Base-by-base conservation (phyloP, 2,329 filamentous ascomycete species). In the Trichoderma endophyticum region DNA sequence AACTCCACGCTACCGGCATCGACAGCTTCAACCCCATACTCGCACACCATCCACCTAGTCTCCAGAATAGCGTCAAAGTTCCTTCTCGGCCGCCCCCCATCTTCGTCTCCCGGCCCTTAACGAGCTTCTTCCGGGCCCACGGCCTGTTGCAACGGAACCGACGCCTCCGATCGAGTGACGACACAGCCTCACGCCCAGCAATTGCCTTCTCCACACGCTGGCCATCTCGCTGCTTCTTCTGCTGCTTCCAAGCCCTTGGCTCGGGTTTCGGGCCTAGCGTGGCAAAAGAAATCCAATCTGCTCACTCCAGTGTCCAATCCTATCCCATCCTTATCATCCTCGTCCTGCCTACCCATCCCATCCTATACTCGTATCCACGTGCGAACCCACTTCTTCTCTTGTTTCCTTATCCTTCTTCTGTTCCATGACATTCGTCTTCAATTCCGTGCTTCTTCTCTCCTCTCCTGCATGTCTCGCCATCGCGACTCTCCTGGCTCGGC, bases 381-480 rank as follows among this genome's bases (percentile, higher is more conserved):
- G 65, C 65, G 7, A 69, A 30, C 65, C 65, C 65, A 69, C 65
- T 69, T 69, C 56, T 69, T 60, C 57, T 30, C 28, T 60, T 32
- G 24, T 60, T 60, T 60, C 57, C 57, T 57, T 54, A 34, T 59
- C 56, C 56, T 59, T 57, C 28, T 32, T 32, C 56, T 30, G 56
- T 59, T 32, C 28, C 26, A 18, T 57, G 21, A 18, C 54, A 18
- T 28, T 24, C 56, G 28, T 59, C 56, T 21, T 32, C 57, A 14
- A 24, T 9, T 6, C 11, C 15, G n/a, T n/a, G 15, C 15, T 59
- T 28, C 28, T 59, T 32, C 21, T 32, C 26, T 64, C 61, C 30
- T 48, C 67, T 66, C 62, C 69, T 71, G 69, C 48, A 71, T 71
- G 69, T 71, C 69, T 71, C 62, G 61, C 69, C 60, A 71, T 71